phyloP scores from a whole-genome alignment of 225 moss, liverwort and hornwort genomes.

The Neckera pumila region DNA sequence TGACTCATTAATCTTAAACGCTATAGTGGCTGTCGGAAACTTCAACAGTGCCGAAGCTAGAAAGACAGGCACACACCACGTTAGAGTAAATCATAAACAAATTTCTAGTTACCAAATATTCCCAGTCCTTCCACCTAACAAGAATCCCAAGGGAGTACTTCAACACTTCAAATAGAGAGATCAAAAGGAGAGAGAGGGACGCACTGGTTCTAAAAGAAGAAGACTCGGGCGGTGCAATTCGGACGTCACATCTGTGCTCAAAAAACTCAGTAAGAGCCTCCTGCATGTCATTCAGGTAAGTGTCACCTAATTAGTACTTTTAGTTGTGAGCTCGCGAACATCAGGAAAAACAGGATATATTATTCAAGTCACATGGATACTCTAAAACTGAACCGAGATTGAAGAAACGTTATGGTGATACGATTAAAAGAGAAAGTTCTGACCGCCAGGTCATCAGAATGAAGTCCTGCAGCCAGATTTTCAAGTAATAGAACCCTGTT shows the following conservation, averaged over 20 bases:
- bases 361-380: background rate
- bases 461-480: slow-evolving; percentile 22
- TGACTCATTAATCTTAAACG: background rate
- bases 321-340: background rate
- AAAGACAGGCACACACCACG: background rate
- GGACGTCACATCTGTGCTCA: slow-evolving; percentile 17
- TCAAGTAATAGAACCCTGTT: slow-evolving; percentile 20
- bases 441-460: slow-evolving; percentile 33
- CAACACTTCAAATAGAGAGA: background rate
- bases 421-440: background rate
- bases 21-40: background rate
- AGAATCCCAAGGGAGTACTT: background rate
- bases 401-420: background rate
- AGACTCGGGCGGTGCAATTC: slow-evolving; percentile 17
- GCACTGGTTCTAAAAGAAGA: slow-evolving; percentile 15
- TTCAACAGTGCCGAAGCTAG: slow-evolving; percentile 32
- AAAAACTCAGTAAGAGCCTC: background rate
- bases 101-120: background rate
- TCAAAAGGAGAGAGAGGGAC: background rate
- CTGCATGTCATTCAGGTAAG: background rate
- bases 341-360: background rate
- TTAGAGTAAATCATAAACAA: background rate
- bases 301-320: background rate
- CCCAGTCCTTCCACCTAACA: background rate
- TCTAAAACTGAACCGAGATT: background rate